A percentile compares a stretch with the other conserved stretches of the same genome.
These are phyloP conservation scores for Xenosphaeropsis pyriputrescens DNA, from an alignment of 2,329 filamentous ascomycete species.

Conservation along the genomic window DNA sequence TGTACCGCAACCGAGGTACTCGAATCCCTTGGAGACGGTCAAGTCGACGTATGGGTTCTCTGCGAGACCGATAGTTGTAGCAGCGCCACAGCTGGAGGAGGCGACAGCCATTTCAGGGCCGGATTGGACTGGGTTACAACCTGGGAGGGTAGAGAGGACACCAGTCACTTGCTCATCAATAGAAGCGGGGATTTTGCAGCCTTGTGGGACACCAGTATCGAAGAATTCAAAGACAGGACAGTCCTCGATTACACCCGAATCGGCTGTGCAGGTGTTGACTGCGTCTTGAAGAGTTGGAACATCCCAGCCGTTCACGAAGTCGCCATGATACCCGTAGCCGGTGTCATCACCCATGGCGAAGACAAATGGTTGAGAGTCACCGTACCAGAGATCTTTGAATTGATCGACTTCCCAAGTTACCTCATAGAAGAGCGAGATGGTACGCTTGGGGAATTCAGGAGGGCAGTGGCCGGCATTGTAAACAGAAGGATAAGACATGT, in stretches of 20 bases:
- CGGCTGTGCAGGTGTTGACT: conserved; percentile 29
- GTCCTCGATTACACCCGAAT: conserved; percentile 25
- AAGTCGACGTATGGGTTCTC: conserved; percentile 26
- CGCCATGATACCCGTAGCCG: conserved; percentile 39
- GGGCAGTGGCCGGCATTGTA: conserved; percentile 34
- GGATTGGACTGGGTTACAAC: conserved; percentile 30
- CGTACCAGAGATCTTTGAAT: conserved; percentile 31
- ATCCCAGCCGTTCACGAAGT: conserved; percentile 46
- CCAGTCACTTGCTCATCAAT: conserved; percentile 28
- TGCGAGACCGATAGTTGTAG: conserved; percentile 29
- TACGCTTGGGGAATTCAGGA: conserved; percentile 31
- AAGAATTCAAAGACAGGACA: conserved; percentile 32
- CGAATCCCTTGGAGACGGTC: conserved; percentile 33
- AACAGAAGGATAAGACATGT: conserved; percentile 35
- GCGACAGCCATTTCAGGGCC: conserved; percentile 12
- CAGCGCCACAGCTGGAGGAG: conserved; percentile 30
- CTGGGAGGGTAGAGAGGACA: conserved; percentile 31
- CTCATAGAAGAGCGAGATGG: conserved; percentile 45
- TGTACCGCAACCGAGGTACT: conserved; percentile 45
- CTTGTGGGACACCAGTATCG: conserved; percentile 33
- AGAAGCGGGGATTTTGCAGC: conserved; percentile 30
- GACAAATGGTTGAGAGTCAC: conserved; percentile 32
- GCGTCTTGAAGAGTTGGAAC: conserved; percentile 30
- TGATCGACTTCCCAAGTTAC: conserved; percentile 36
- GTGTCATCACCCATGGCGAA: conserved; percentile 33